Base-by-base conservation (phyloP, 2,329 filamentous ascomycete species). In the Trichoderma asperellum region DNA sequence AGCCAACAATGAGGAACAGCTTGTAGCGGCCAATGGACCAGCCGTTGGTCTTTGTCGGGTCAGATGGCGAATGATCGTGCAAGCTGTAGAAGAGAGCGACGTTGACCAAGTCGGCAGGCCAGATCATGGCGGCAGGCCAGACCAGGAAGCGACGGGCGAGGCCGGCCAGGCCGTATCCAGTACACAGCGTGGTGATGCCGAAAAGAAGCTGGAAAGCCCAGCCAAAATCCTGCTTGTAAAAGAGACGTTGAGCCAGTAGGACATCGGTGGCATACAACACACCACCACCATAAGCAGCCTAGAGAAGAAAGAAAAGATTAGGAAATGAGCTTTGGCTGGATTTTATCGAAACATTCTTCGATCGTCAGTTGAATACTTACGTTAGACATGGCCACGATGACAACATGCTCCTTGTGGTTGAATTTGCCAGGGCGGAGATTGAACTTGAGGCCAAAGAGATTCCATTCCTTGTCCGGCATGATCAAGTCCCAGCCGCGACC, bases 1-100 rank as follows among this genome's bases (percentile, higher is more conserved):
- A 75, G 72, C 86, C 86, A 43, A 89, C 81, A 72, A 85, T 85
- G 68, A 89, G 75, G 79, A 91, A 91, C 76, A 87, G 87, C 71
- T 83, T 84, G 77, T 89, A 91, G 63, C 88, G 85, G n/a, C 87
- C 85, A 60, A 91, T 84, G 40, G 75, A 83, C 89, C 90, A 92
- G 55, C 89, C 89, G 73, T 82, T 84, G 29, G 83, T 83, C 66
- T 83, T 84, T 58, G 80, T 75, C 1, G 86, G 84, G 72, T 87
- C 81, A 6, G 82, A 82, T 16, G 76, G 77, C 4, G 80, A 79
- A 73, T 83, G 81, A 69, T 84, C 82, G 72, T 84, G 82, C 52
- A 84, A 79, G 49, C 80, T 83, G 71, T 83, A 80, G 73, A 88
- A 83, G 47, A 88, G 77, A 2, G 84, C 83, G 16, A 83, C 83